A percentile compares a stretch with the other conserved stretches of the same genome.
These are phyloP conservation scores for Tetradesmus obliquus DNA, from an alignment of 139 green algal genomes.

Conservation along the genomic window DNA sequence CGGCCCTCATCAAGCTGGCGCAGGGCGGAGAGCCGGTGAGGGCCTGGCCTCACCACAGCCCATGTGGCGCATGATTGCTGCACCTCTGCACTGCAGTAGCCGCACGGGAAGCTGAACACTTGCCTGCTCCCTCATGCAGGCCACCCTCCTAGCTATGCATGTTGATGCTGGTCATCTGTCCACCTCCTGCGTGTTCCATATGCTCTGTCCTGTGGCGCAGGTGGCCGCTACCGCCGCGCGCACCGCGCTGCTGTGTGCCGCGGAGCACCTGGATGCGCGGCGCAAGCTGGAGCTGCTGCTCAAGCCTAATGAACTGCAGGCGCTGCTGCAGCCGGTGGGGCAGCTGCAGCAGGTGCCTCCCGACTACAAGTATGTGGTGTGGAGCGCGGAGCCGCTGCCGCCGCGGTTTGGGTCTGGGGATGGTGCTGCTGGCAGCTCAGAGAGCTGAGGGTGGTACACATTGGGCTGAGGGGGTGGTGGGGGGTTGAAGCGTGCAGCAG, in stretches of 20 bases:
- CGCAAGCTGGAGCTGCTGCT: slow-evolving; percentile 43
- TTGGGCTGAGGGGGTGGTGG: too few relatives aligned
- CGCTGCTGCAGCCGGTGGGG: slow-evolving; percentile 7
- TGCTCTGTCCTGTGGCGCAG: not conserved
- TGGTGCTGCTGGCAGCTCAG: not conserved
- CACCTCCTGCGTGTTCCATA: too few relatives aligned
- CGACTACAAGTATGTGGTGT: slow-evolving; percentile 30
- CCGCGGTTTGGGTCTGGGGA: not conserved
- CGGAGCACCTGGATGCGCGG: slow-evolving; percentile 25
- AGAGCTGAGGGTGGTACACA: not conserved
- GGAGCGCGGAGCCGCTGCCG: slow-evolving; percentile 1
- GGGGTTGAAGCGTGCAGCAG: too few relatives aligned
- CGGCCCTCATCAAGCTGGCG: not conserved
- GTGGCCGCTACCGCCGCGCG: slow-evolving; percentile 20
- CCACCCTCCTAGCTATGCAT: not conserved
- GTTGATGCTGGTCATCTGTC: not conserved
- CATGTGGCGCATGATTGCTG: too few relatives aligned
- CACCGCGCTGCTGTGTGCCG: slow-evolving; percentile 17
- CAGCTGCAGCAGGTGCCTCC: slow-evolving; percentile 3
- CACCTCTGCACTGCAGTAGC: too few relatives aligned
- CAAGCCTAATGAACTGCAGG: not conserved
- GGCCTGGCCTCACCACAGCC: not conserved
- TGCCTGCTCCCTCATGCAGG: not conserved
- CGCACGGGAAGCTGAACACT: not conserved
- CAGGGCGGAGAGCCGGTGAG: not conserved